Evolutionary conservation across 768 basidiomycete species (phyloP), one percentile per base, ranked within the genome.

Genomic region (Crassisporium funariophilum): DNA sequence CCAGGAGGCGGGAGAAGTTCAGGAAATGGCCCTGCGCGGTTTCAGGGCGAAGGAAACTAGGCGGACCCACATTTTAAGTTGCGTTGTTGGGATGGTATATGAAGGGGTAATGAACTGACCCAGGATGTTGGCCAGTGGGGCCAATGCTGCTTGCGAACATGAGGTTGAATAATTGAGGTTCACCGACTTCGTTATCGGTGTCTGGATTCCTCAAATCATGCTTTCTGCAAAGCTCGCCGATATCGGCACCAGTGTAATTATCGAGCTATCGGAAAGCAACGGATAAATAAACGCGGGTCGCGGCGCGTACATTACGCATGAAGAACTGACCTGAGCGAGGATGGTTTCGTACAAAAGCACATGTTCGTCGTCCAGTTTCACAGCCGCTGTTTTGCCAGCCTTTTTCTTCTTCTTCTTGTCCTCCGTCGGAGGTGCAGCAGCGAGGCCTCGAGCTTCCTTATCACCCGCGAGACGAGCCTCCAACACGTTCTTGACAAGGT

Each of bases 111-210:
- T 29, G 11, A 39, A 44, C 81, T 58, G 58, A 93, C 89, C 94
- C 95, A 58, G 92, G 93, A 69, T 95, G 84, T 67, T 97, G 92
- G 20, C 97, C 95, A 2, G 95, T 98, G 11, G 95, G 95, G 16
- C 95, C 97, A 61, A 99, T 98, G 70, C 88, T 91, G 63, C 88
- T 92, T 39, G 91, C 84, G 69, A 99, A 98, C 97, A 99, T 98
- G 61, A 98, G 82, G 71, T 98, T 99, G 78, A 98, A 99, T 63
- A 87, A 84, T 60, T 91, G 88, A 7, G 97, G 97, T 63, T 95
- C 92, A 36, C 86, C 77, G 22, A 98, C 87, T 59, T 90, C 87
- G 66, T 99, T 98, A 58, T 82, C 88, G 1, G 95, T 95, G 53
- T 90, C 91, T 1, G 95, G 95, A 63, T 95, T 95, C 40, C 77